These are phyloP conservation scores for Mycena rosella DNA, from an alignment of 768 basidiomycete genomes.

Conservation along the genomic window DNA sequence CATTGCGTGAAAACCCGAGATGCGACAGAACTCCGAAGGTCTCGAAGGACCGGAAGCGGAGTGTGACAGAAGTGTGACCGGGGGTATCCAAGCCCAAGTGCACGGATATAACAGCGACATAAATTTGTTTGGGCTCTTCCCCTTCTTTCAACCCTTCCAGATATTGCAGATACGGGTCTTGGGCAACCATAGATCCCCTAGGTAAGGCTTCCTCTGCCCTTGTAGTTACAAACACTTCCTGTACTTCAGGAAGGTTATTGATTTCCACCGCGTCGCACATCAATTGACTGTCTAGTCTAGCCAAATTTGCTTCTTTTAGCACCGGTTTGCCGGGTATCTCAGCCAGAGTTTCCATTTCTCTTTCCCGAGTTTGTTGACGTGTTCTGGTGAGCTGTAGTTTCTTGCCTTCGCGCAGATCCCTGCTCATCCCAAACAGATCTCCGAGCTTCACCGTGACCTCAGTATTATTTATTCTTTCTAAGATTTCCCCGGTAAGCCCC, in stretches of 20 bases:
- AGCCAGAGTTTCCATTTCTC: neutral
- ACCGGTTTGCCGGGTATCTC: neutral
- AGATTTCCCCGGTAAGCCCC: constrained; percentile 17
- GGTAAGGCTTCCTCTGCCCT: neutral
- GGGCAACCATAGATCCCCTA: neutral
- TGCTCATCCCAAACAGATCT: constrained; percentile 22
- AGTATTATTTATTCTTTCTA: constrained; percentile 26
- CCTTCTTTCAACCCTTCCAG: constrained; percentile 6
- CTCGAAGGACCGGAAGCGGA: no score
- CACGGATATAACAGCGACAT: no score
- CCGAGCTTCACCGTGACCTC: constrained; percentile 21
- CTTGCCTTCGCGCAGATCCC: constrained; percentile 18
- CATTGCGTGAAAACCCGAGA: no score
- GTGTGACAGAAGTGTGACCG: no score
- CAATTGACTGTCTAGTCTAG: neutral
- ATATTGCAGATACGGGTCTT: no score
- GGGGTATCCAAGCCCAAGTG: no score
- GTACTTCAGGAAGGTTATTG: neutral
- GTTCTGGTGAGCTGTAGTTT: constrained; percentile 8
- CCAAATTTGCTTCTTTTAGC: neutral
- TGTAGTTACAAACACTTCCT: neutral
- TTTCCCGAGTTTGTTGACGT: neutral
- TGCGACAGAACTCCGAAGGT: no score
- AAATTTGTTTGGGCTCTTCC: constrained; percentile 1
- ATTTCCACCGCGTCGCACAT: neutral